phyloP scores from a whole-genome alignment of 2,329 filamentous ascomycete genomes.

The Ophiostoma pallidulum region DNA sequence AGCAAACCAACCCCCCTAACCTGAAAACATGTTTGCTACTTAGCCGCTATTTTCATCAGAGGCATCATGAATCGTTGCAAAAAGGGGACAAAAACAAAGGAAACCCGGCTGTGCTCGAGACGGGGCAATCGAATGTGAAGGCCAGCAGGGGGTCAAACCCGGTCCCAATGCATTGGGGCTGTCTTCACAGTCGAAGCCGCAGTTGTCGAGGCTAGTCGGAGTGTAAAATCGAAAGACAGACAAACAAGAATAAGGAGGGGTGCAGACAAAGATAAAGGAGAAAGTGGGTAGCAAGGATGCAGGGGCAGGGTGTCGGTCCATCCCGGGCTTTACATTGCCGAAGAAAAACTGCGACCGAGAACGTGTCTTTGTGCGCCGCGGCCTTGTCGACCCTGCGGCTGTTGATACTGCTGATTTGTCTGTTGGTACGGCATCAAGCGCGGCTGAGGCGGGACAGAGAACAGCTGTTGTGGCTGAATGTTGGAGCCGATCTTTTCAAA shows the following conservation, averaged over 20 bases:
- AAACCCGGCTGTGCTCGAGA: not conserved
- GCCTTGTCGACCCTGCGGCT: not conserved
- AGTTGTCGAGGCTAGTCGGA: not conserved
- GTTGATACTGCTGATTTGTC: slow-evolving; percentile 25
- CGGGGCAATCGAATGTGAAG: not conserved
- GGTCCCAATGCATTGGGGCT: too few species aligned
- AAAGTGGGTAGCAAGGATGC: not conserved
- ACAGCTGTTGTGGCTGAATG: slow-evolving; percentile 21
- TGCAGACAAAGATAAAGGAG: not conserved
- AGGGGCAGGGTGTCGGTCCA: not conserved
- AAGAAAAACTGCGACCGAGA: slow-evolving; percentile 31
- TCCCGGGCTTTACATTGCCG: slow-evolving; percentile 26
- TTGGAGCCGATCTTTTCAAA: slow-evolving; percentile 63
- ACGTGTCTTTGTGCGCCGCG: slow-evolving; percentile 25
- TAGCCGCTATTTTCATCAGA: slow-evolving; percentile 15
- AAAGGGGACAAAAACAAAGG: slow-evolving; percentile 1
- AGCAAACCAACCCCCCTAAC: not conserved
- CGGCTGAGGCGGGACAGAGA: slow-evolving; percentile 26
- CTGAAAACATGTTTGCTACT: slow-evolving; percentile 8
- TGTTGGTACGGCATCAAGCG: slow-evolving; percentile 21
- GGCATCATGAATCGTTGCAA: slow-evolving; percentile 18
- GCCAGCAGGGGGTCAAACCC: too few species aligned
- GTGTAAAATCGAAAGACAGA: not conserved
- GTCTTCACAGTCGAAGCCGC: too few species aligned
- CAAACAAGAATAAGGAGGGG: not conserved